Conservation (phyloP, 1,284 basidiomycete genomes). For the Phellinidium pouzarii region DNA sequence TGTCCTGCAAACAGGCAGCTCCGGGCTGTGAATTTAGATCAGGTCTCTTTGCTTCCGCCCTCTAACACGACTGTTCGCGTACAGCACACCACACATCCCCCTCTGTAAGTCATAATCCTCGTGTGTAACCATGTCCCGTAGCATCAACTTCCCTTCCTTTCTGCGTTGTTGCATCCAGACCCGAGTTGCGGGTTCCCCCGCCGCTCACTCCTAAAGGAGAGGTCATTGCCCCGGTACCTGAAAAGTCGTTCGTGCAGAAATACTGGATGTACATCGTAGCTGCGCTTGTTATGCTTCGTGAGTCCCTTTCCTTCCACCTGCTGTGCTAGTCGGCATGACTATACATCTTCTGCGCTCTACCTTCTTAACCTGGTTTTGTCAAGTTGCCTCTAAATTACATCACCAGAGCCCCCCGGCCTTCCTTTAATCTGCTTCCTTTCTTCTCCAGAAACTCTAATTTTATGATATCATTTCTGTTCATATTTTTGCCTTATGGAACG, state of each 20-base stretch:
- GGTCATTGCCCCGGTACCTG: conserved; percentile 50
- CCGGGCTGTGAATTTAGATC: conserved; percentile 25
- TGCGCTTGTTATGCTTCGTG: conserved; percentile 52
- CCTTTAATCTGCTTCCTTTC: too few species aligned
- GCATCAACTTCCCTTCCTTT: not conserved
- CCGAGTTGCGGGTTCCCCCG: conserved; percentile 58
- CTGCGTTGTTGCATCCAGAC: conserved; percentile 34
- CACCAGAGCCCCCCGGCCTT: too few species aligned
- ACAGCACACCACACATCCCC: conserved; percentile 42
- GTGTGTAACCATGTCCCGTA: conserved; percentile 7
- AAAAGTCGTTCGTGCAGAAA: conserved; percentile 80
- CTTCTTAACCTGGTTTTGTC: too few species aligned
- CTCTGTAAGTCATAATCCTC: conserved; percentile 41
- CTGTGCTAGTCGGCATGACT: too few species aligned
- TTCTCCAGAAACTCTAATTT: too few species aligned
- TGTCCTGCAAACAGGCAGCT: conserved; percentile 39
- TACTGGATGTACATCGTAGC: conserved; percentile 81
- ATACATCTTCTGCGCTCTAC: too few species aligned
- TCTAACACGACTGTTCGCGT: conserved; percentile 53
- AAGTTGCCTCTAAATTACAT: too few species aligned
- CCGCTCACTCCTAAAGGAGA: conserved; percentile 60
- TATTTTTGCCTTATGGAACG: too few species aligned
- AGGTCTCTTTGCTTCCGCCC: conserved; percentile 28
- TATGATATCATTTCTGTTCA: too few species aligned
- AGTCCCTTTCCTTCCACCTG: conserved; percentile 33